These are phyloP conservation scores for Heterobasidion occidentale DNA, from an alignment of 1,284 basidiomycete genomes.

Conservation along the genomic window DNA sequence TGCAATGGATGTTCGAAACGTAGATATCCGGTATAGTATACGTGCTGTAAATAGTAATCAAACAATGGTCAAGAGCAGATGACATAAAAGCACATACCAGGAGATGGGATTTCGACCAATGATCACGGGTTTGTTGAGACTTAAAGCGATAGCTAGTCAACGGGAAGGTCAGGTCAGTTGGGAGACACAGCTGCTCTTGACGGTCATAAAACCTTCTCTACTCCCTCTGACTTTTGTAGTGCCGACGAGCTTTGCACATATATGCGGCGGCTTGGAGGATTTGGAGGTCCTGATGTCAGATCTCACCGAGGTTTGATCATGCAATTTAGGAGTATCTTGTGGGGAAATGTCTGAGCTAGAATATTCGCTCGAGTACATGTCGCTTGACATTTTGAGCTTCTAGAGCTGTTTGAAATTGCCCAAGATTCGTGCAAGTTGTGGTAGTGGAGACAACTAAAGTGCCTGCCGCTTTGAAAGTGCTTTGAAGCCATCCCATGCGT, in stretches of 20 bases:
- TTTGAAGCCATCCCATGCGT: no score
- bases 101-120: slow-evolving; percentile 54
- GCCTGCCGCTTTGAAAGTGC: no score
- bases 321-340: no score
- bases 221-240: slow-evolving; percentile 36
- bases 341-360: no score
- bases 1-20: slow-evolving; percentile 67
- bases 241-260: slow-evolving; percentile 68
- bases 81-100: slow-evolving; percentile 9
- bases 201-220: slow-evolving; percentile 42
- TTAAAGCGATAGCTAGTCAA: slow-evolving; percentile 30
- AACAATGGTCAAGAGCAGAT: not conserved
- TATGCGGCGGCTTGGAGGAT: slow-evolving; percentile 14
- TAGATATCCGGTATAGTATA: slow-evolving; percentile 42
- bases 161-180: not conserved
- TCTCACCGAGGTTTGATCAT: no score
- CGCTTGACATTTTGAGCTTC: not conserved
- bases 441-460: not conserved
- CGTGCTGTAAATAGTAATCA: slow-evolving; percentile 23
- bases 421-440: not conserved
- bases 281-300: no score
- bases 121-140: slow-evolving; percentile 49
- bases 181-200: not conserved
- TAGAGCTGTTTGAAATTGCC: not conserved
- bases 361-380: not conserved